Evolutionary conservation across 345 rosid species (phyloP).

Genomic region (Salix dunnii): DNA sequence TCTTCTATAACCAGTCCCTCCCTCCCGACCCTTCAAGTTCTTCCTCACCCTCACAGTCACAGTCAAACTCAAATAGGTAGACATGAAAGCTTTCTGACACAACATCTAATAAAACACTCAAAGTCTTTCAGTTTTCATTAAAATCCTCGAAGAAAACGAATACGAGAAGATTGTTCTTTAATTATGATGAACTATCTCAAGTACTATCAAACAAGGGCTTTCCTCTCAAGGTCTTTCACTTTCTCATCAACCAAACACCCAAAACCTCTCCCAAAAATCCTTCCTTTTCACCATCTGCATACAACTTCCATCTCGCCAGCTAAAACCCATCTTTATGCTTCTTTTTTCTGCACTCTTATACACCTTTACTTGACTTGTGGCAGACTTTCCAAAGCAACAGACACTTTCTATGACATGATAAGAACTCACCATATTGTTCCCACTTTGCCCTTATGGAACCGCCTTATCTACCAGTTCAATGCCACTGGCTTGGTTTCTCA

Average conservation of each 20-base stretch:
- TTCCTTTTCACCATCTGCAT: neutral
- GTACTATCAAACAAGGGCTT: neutral
- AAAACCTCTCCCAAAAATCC: neutral
- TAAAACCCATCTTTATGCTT: slow-evolving; percentile 38
- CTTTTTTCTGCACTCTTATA: slow-evolving; percentile 69
- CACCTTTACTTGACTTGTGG: slow-evolving; percentile 60
- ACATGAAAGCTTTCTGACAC: neutral
- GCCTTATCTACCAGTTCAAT: slow-evolving; percentile 53
- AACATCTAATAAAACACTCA: neutral
- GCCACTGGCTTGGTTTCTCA: slow-evolving; percentile 59
- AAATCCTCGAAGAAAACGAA: neutral
- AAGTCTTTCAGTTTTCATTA: neutral
- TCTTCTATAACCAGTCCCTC: too few species aligned
- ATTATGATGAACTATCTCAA: slow-evolving; percentile 15
- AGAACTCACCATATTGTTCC: slow-evolving; percentile 42
- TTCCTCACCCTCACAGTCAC: neutral
- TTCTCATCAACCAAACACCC: slow-evolving; percentile 6
- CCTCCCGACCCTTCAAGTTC: neutral
- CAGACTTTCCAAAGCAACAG: slow-evolving; percentile 53
- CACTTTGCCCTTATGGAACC: slow-evolving; percentile 49
- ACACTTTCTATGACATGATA: slow-evolving; percentile 61
- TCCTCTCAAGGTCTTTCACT: slow-evolving; percentile 2
- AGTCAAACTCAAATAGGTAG: neutral
- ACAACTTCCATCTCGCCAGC: neutral
- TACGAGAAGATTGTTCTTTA: neutral